Conservation (phyloP, 2,329 filamentous ascomycete genomes). For the Epichloe gansuensis region DNA sequence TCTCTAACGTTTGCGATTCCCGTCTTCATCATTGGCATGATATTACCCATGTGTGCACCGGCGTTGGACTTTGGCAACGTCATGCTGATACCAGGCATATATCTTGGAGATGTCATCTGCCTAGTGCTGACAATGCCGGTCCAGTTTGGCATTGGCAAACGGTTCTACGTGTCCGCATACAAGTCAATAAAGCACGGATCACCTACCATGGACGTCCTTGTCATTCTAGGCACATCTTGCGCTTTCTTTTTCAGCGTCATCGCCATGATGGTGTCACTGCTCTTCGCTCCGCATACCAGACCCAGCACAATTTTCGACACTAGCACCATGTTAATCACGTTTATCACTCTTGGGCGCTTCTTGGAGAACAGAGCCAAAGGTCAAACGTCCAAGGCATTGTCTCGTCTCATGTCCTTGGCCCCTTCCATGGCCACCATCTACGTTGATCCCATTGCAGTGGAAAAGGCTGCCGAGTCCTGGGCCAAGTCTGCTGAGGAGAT, state of each 20-base stretch:
- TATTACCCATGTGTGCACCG: slow-evolving; percentile 76
- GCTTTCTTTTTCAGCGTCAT: slow-evolving; percentile 93
- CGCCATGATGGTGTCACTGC: slow-evolving; percentile 72
- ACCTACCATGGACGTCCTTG: slow-evolving; percentile 95
- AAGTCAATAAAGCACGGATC: slow-evolving; percentile 84
- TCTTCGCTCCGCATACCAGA: slow-evolving; percentile 61
- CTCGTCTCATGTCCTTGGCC: slow-evolving; percentile 85
- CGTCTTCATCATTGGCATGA: slow-evolving; percentile 86
- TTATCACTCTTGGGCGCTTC: slow-evolving; percentile 82
- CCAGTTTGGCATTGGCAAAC: slow-evolving; percentile 89
- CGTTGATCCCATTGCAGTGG: slow-evolving; percentile 81
- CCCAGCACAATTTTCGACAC: slow-evolving; percentile 93
- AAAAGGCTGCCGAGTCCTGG: slow-evolving; percentile 81
- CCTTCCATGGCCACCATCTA: slow-evolving; percentile 98
- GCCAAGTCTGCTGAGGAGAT: slow-evolving; percentile 19
- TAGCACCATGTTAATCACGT: slow-evolving; percentile 95
- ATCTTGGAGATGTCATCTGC: slow-evolving; percentile 78
- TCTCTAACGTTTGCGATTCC: slow-evolving; percentile 77
- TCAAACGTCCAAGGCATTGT: slow-evolving; percentile 88
- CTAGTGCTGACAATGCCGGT: slow-evolving; percentile 78
- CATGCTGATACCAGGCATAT: slow-evolving; percentile 60
- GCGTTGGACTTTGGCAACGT: slow-evolving; percentile 64
- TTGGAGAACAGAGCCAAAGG: slow-evolving; percentile 92
- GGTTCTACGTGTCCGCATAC: slow-evolving; percentile 88
- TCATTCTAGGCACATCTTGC: slow-evolving; percentile 84